Evolutionary conservation across 2,329 filamentous ascomycete species (phyloP).

Genomic region (Xylariaceae sp.): DNA sequence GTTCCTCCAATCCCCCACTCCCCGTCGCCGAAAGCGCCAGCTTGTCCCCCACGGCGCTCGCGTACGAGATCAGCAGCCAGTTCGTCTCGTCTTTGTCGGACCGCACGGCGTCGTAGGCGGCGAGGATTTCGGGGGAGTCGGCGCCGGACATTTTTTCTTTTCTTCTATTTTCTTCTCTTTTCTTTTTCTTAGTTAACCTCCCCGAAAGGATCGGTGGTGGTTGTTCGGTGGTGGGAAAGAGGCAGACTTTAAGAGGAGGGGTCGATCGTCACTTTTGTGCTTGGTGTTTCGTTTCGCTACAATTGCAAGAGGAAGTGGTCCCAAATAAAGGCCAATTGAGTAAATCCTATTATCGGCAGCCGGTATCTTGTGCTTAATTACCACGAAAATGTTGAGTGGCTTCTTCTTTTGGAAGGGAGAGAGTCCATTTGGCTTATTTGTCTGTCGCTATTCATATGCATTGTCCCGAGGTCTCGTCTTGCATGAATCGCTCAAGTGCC

Average conservation of each 20-base stretch:
- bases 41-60: constrained; percentile 60
- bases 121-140: constrained; percentile 64
- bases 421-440: not conserved
- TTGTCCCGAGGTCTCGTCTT: not conserved
- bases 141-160: constrained; percentile 59
- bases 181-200: not conserved
- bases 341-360: not conserved
- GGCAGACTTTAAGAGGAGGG: constrained; percentile 8
- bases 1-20: constrained; percentile 64
- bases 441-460: not conserved
- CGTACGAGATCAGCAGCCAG: constrained; percentile 72
- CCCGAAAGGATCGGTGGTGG: not conserved
- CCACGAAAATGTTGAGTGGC: not conserved
- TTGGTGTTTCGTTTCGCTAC: not conserved
- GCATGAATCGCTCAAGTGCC: constrained; percentile 25
- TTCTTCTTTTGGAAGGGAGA: not conserved
- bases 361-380: not conserved
- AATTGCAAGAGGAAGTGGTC: not conserved
- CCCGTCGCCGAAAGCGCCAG: constrained; percentile 64
- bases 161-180: not conserved
- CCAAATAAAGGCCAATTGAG: not conserved
- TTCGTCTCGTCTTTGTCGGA: constrained; percentile 70
- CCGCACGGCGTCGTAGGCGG: constrained; percentile 71
- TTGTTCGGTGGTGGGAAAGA: constrained; percentile 1
- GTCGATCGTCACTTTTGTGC: constrained; percentile 5